These are phyloP conservation scores for Achaetomiella virescens DNA, from an alignment of 495 filamentous ascomycete species.

Conservation along the genomic window DNA sequence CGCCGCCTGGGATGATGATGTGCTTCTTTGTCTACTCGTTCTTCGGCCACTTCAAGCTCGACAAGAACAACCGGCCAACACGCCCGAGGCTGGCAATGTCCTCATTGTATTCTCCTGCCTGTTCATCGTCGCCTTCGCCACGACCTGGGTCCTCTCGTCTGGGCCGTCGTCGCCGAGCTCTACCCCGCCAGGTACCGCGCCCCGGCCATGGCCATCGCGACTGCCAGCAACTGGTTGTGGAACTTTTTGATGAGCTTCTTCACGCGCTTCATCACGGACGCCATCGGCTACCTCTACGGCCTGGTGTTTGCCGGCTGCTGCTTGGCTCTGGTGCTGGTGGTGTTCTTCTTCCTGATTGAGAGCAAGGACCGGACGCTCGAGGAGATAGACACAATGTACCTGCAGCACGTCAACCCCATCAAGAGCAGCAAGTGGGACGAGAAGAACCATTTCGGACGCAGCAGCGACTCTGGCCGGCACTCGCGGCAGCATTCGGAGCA, in stretches of 20 bases:
- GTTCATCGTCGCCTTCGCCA: slow-evolving; percentile 55
- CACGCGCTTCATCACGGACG: slow-evolving; percentile 56
- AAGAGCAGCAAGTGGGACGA: slow-evolving; percentile 24
- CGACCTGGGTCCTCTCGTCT: slow-evolving; percentile 80
- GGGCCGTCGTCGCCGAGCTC: slow-evolving; percentile 74
- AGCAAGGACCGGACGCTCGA: slow-evolving; percentile 50
- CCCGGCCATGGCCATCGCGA: slow-evolving; percentile 68
- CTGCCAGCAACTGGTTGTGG: slow-evolving; percentile 82
- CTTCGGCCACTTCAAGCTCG: slow-evolving; percentile 55
- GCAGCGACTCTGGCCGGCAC: neutral
- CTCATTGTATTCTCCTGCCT: slow-evolving; percentile 80
- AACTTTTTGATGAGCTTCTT: slow-evolving; percentile 56
- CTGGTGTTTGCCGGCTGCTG: slow-evolving; percentile 77
- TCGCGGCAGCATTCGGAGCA: slow-evolving; percentile 4
- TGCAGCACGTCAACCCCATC: slow-evolving; percentile 61
- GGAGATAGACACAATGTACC: slow-evolving; percentile 79
- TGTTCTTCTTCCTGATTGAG: slow-evolving; percentile 68
- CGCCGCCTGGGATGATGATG: slow-evolving; percentile 60
- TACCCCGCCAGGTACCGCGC: slow-evolving; percentile 74
- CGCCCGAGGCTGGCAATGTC: slow-evolving; percentile 55
- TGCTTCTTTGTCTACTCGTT: slow-evolving; percentile 74
- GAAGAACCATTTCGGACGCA: neutral
- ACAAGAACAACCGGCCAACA: slow-evolving; percentile 45
- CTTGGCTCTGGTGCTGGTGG: slow-evolving; percentile 58
- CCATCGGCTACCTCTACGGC: slow-evolving; percentile 76